A percentile compares a stretch with the other conserved stretches of the same genome.
These are phyloP conservation scores for Panicum miliaceum DNA, from an alignment of 176 grass and related monocot species.

Conservation along the genomic window DNA sequence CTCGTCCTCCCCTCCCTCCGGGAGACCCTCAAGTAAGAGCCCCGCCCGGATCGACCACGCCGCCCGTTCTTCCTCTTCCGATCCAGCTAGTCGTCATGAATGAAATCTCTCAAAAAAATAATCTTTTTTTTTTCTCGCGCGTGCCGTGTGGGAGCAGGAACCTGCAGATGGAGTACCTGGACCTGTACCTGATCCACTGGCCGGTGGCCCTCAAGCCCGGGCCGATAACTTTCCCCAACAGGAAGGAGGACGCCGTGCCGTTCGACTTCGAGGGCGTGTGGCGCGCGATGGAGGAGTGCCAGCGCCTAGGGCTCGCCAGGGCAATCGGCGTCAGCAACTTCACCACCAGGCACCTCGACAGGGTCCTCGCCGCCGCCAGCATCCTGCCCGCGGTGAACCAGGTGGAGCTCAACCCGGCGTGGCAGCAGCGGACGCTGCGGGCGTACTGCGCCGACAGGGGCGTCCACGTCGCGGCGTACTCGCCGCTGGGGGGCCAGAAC, in stretches of 20 bases:
- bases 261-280: conserved; percentile 67
- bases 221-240: background rate
- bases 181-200: conserved; percentile 76
- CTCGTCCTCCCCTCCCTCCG: conserved; percentile 60
- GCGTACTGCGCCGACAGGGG: conserved; percentile 50
- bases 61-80: too few species aligned
- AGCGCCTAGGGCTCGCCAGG: conserved; percentile 54
- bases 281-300: conserved; percentile 77
- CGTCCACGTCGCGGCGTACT: conserved; percentile 60
- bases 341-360: conserved; percentile 56
- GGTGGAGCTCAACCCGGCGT: conserved; percentile 70
- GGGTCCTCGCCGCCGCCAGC: conserved; percentile 37
- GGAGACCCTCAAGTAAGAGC: conserved; percentile 52
- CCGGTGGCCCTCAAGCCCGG: conserved; percentile 48
- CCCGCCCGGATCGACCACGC: too few species aligned
- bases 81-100: too few species aligned
- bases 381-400: conserved; percentile 68
- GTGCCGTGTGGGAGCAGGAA: conserved; percentile 20
- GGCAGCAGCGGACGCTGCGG: conserved; percentile 67
- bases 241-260: conserved; percentile 50
- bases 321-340: conserved; percentile 88
- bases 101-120: background rate
- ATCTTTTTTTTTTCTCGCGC: background rate
- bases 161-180: conserved; percentile 71
- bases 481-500: conserved; percentile 56